These are phyloP conservation scores for Clitocybe nebularis DNA, from an alignment of 1,284 basidiomycete genomes.

Conservation along the genomic window DNA sequence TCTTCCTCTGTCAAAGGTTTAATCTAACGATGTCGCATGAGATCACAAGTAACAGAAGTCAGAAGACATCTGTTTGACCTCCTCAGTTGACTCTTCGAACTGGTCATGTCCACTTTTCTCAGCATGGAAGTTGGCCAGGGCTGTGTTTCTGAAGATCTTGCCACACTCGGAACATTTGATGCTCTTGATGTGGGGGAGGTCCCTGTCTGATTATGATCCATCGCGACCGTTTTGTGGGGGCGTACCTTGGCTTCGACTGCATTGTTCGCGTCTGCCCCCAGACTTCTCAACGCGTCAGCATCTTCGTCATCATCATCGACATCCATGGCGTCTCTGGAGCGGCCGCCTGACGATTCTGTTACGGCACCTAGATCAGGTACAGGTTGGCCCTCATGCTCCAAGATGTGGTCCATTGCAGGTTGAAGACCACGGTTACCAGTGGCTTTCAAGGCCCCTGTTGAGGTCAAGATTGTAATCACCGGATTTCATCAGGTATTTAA, in stretches of 20 bases:
- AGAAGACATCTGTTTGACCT: conserved; percentile 46
- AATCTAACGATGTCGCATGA: conserved; percentile 44
- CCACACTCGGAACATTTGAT: conserved; percentile 81
- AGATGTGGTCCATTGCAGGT: conserved; percentile 85
- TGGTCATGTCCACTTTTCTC: conserved; percentile 94
- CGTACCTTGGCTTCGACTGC: conserved; percentile 61
- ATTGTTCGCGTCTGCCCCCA: conserved; percentile 38
- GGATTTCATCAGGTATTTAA: conserved; percentile 10
- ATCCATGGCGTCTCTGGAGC: conserved; percentile 39
- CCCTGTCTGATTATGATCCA: too few relatives aligned
- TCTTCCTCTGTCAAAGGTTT: conserved; percentile 95
- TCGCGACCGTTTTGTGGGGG: not conserved
- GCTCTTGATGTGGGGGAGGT: too few relatives aligned
- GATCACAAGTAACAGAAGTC: not conserved
- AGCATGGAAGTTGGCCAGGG: conserved; percentile 90
- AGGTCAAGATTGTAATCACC: too few relatives aligned
- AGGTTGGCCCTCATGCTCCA: conserved; percentile 73
- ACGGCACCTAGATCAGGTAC: conserved; percentile 55
- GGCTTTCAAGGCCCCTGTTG: conserved; percentile 79
- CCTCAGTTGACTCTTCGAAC: conserved; percentile 94
- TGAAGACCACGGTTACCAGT: conserved; percentile 78
- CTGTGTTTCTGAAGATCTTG: conserved; percentile 86
- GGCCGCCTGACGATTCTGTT: conserved; percentile 21
- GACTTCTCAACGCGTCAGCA: conserved; percentile 53
- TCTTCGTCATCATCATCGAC: conserved; percentile 73